phyloP scores from a whole-genome alignment of 805 yeast genomes.

The Saccharomycopsis synnaedendra region DNA sequence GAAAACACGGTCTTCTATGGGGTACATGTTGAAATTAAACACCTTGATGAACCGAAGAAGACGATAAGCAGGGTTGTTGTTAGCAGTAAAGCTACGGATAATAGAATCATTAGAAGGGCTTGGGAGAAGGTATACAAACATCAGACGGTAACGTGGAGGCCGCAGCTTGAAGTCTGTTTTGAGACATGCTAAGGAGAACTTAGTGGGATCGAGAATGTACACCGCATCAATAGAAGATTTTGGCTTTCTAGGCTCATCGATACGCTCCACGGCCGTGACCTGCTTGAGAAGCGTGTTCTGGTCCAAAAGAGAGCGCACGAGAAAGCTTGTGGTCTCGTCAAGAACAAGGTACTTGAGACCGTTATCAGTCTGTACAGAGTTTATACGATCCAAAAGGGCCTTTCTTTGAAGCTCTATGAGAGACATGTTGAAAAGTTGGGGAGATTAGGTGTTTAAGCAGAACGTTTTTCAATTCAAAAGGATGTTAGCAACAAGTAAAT shows the following conservation, averaged over 20 bases:
- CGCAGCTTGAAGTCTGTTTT: conserved; percentile 56
- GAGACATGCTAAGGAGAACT: conserved; percentile 63
- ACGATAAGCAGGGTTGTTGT: conserved; percentile 19
- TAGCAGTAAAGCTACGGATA: conserved; percentile 5
- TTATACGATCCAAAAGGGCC: conserved; percentile 1
- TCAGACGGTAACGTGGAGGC: conserved; percentile 64
- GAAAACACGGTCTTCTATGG: conserved; percentile 62
- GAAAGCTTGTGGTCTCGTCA: conserved; percentile 41
- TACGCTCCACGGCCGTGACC: conserved; percentile 52
- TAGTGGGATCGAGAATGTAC: conserved; percentile 63
- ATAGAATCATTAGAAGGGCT: conserved; percentile 27
- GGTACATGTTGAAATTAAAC: conserved; percentile 40
- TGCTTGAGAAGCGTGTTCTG: conserved; percentile 37
- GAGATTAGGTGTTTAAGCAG: not conserved
- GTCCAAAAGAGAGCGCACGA: conserved; percentile 36
- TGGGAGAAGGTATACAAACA: conserved; percentile 66
- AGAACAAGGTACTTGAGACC: conserved; percentile 41
- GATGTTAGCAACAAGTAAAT: too few relatives aligned
- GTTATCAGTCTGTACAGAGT: conserved; percentile 24
- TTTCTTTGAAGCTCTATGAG: conserved; percentile 3
- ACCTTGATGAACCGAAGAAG: conserved; percentile 24
- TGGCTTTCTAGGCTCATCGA: conserved; percentile 50
- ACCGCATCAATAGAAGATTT: conserved; percentile 65
- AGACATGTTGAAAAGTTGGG: not conserved
- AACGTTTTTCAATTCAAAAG: too few relatives aligned